These are phyloP conservation scores for Ceratocystis lukuohia DNA, from an alignment of 2,329 filamentous ascomycete genomes.

Conservation along the genomic window DNA sequence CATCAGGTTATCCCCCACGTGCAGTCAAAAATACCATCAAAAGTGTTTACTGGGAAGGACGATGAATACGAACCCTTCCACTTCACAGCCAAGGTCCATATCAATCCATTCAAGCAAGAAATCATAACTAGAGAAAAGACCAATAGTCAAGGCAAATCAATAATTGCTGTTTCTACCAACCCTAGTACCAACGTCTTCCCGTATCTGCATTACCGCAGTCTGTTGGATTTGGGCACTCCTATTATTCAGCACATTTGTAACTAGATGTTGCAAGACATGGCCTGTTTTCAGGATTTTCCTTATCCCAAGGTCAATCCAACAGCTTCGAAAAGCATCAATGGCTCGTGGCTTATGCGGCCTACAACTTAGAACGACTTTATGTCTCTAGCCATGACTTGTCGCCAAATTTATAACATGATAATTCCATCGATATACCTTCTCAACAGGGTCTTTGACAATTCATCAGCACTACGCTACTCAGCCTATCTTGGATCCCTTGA, in stretches of 20 bases:
- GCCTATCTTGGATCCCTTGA: slow-evolving; percentile 12
- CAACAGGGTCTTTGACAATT: slow-evolving; percentile 13
- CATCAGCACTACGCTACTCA: slow-evolving; percentile 13
- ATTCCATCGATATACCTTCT: slow-evolving; percentile 11
- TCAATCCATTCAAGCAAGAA: slow-evolving; percentile 9
- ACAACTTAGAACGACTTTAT: slow-evolving; percentile 13
- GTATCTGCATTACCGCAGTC: background rate
- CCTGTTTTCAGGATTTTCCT: background rate
- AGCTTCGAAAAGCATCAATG: background rate
- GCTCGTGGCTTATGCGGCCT: background rate
- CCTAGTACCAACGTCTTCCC: background rate
- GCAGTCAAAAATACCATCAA: background rate
- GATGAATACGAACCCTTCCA: slow-evolving; percentile 1
- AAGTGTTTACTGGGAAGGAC: background rate
- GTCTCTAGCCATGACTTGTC: slow-evolving; percentile 13
- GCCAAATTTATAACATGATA: slow-evolving; percentile 3
- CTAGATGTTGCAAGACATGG: slow-evolving; percentile 5
- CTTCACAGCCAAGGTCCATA: slow-evolving; percentile 7
- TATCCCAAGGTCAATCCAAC: background rate
- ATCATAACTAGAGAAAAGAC: background rate
- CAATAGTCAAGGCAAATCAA: background rate
- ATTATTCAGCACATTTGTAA: slow-evolving; percentile 2
- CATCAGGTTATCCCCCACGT: too few species aligned
- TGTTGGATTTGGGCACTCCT: background rate
- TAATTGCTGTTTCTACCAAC: background rate